A percentile compares a stretch with the other conserved stretches of the same genome.
Evolutionary conservation across 2,329 filamentous ascomycete genomes (phyloP).

Genomic region (Furcasterigmium furcatum): DNA sequence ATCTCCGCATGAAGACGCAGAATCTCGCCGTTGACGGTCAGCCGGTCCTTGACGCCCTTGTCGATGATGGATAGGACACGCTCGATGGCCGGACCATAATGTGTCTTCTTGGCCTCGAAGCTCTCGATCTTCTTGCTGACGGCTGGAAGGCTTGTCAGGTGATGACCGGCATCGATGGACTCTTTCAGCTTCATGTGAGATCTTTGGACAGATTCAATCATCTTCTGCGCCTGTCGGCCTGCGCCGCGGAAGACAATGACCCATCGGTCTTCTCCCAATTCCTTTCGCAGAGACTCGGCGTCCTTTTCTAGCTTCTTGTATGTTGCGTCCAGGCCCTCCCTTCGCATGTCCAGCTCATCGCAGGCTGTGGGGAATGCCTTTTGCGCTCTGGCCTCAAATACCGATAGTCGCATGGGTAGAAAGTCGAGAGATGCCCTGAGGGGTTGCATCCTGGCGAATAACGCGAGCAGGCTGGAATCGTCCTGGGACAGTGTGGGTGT

Average conservation of each 20-base stretch:
- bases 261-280: conserved; percentile 94
- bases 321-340: conserved; percentile 71
- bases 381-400: conserved; percentile 77
- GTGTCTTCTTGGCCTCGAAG: conserved; percentile 91
- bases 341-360: conserved; percentile 77
- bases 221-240: conserved; percentile 87
- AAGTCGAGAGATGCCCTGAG: conserved; percentile 92
- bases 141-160: conserved; percentile 66
- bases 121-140: conserved; percentile 84
- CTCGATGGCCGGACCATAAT: conserved; percentile 92
- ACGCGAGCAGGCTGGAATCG: conserved; percentile 80
- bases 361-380: conserved; percentile 85
- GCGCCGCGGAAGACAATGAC: conserved; percentile 93
- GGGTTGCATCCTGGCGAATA: conserved; percentile 95
- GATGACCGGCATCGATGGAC: conserved; percentile 69
- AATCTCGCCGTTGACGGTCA: conserved; percentile 96
- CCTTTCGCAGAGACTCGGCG: conserved; percentile 82
- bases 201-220: conserved; percentile 92
- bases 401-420: conserved; percentile 86
- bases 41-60: conserved; percentile 89
- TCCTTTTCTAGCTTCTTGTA: conserved; percentile 89
- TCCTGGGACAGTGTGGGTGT: conserved; percentile 64
- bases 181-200: conserved; percentile 81
- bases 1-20: conserved; percentile 82
- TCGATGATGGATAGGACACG: conserved; percentile 90